Base-by-base conservation (phyloP, 768 basidiomycete species). In the Neoboletus subvelutipes region DNA sequence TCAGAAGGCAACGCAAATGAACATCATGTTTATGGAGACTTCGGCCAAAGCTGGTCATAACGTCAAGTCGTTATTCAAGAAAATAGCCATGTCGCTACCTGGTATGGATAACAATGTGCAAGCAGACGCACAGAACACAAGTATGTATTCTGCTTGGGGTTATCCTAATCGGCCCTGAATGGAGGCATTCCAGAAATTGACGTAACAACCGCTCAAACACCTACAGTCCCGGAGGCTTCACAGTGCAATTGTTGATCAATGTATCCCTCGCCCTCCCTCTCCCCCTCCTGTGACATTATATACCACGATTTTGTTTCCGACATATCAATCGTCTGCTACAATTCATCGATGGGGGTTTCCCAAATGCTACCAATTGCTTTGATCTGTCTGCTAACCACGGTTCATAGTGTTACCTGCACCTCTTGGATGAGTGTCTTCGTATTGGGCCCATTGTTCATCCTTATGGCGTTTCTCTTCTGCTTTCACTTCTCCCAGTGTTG, bases 1-100 rank as follows among this genome's bases (percentile, higher is more conserved):
- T 26, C 84, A 87, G 45, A 94, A 94, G 68, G 83, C 94, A 15
- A 88, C 92, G 45, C 88, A 96, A 71, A 77, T 97, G 60, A 88
- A 87, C 66, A 92, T 98, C 63, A 92, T 98, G 88, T 97, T 96
- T 70, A 98, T 98, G 88, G 97, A 99, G 76, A 98, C 97, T 10
- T 97, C 94, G 29, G 97, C 97, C 31, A 99, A 99, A 73, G 97
- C 97, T 8, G 97, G 97, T 3, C 97, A 98, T 72, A 99, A 99
- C 62, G 97, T 99, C 59, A 99, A 99, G 79, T 92, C 92, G 63
- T 74, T 99, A 63, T 99, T 99, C 82, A 95, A 98, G 79, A 98
- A 98, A 81, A 99, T 99, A 63, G 97, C 97, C 1, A 87, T 98
- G 88, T 94, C 94, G 3, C 75, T 99, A 49, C 96, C 97, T 20